Evolutionary conservation across 495 filamentous ascomycete species (phyloP).

Genomic region (Penicillium cosmopolitanum): DNA sequence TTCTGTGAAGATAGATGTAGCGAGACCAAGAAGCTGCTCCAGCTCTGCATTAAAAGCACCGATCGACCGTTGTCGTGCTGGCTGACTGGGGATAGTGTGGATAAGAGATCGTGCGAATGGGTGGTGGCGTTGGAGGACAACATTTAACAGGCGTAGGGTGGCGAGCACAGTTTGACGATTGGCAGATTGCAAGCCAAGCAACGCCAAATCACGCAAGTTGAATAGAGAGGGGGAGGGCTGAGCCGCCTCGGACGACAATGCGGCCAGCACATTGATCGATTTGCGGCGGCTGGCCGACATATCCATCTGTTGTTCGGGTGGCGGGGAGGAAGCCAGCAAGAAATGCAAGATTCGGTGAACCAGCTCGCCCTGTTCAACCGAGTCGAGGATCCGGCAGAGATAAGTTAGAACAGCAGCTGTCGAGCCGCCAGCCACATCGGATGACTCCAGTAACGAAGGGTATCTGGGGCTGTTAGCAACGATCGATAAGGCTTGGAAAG

Average conservation of each 20-base stretch:
- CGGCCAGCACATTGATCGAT: conserved; percentile 84
- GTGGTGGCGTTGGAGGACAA: conserved; percentile 85
- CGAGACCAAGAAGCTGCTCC: conserved; percentile 71
- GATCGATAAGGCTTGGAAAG: neutral
- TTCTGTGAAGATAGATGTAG: conserved; percentile 70
- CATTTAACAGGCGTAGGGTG: conserved; percentile 81
- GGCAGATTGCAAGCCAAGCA: conserved; percentile 79
- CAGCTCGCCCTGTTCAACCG: conserved; percentile 87
- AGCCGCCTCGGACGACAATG: conserved; percentile 64
- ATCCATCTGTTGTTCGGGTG: conserved; percentile 55
- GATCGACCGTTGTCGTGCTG: conserved; percentile 67
- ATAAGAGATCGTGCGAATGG: conserved; percentile 80
- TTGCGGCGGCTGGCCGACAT: conserved; percentile 72
- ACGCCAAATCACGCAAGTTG: conserved; percentile 88
- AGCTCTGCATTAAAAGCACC: conserved; percentile 83
- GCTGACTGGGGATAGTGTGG: conserved; percentile 62
- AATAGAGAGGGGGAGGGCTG: conserved; percentile 85
- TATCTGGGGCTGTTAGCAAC: conserved; percentile 55
- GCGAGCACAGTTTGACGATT: conserved; percentile 88
- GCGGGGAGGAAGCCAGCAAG: conserved; percentile 73
- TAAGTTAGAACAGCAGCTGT: conserved; percentile 96
- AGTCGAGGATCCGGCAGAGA: conserved; percentile 85
- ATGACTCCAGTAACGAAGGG: conserved; percentile 93
- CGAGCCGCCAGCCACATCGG: conserved; percentile 93
- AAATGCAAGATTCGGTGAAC: conserved; percentile 93